Evolutionary conservation across 75 land plant species (phyloP).

Genomic region (Chamaecyparis obtusa): DNA sequence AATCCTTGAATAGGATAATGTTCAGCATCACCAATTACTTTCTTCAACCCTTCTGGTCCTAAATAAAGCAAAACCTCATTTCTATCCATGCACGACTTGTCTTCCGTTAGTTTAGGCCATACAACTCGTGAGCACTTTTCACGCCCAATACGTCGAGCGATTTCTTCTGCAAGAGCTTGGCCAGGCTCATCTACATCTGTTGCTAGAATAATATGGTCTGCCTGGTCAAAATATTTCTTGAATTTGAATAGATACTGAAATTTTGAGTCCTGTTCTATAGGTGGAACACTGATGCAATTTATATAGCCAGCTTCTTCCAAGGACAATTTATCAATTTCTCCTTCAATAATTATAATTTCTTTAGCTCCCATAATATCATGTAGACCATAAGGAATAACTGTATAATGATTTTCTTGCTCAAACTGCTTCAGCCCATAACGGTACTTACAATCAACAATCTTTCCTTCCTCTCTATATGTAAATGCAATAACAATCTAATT

Average conservation of each 20-base stretch:
- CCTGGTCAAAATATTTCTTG: too few species aligned
- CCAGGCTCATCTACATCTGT: too few species aligned
- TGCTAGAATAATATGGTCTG: too few species aligned
- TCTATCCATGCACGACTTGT: too few species aligned
- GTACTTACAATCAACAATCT: constrained; percentile 75
- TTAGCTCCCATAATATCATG: constrained; percentile 69
- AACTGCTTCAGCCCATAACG: constrained; percentile 61
- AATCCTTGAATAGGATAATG: constrained; percentile 50
- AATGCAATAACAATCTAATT: constrained; percentile 73
- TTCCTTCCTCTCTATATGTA: constrained; percentile 53
- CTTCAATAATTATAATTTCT: constrained; percentile 95
- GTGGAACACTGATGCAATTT: constrained; percentile 93
- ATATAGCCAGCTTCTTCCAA: constrained; percentile 90
- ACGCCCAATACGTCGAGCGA: too few species aligned
- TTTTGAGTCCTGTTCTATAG: constrained; percentile 56
- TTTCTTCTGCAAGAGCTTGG: too few species aligned
- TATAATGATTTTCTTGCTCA: constrained; percentile 73
- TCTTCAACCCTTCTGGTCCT: constrained; percentile 28
- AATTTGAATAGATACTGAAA: too few species aligned
- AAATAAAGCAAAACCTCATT: constrained; percentile 24
- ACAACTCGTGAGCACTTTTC: too few species aligned
- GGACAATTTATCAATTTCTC: constrained; percentile 97
- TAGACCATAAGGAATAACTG: constrained; percentile 81
- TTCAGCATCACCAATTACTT: constrained; percentile 31
- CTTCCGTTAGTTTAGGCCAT: too few species aligned